These are phyloP conservation scores for Mucor plumbeus DNA, from an alignment of 371 early-diverging fungal genomes.

Conservation along the genomic window DNA sequence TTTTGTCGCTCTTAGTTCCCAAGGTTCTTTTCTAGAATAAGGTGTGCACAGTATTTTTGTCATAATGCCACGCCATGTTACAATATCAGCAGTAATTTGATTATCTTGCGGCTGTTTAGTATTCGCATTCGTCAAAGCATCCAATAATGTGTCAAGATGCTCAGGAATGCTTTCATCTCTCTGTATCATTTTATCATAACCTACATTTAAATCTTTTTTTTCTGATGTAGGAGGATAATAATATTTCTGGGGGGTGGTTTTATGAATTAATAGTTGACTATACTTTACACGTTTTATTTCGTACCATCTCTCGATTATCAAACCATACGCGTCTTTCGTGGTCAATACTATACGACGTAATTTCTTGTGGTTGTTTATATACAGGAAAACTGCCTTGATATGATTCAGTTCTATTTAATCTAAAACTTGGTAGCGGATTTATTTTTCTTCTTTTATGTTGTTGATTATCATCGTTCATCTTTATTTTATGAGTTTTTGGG, in stretches of 20 bases:
- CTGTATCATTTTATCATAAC: conserved; percentile 65
- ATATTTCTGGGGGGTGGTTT: too few species aligned
- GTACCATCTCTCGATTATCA: conserved; percentile 74
- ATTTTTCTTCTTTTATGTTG: background rate
- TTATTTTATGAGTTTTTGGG: background rate
- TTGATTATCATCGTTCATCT: background rate
- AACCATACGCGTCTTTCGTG: conserved; percentile 62
- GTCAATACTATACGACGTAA: conserved; percentile 80
- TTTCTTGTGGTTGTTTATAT: conserved; percentile 78
- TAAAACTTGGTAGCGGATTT: background rate
- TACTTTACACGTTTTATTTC: background rate
- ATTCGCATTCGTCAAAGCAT: conserved; percentile 53
- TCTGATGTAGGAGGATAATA: conserved; percentile 61
- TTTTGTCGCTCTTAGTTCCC: conserved; percentile 80
- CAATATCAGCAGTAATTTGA: conserved; percentile 45
- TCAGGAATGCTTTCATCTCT: conserved; percentile 70
- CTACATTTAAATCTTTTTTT: conserved; percentile 59
- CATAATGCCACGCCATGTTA: conserved; percentile 84
- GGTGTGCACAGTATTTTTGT: conserved; percentile 86
- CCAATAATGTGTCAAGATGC: conserved; percentile 82
- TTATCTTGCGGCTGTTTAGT: conserved; percentile 23
- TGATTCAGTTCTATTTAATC: background rate
- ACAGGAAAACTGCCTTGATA: conserved; percentile 34
- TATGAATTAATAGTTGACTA: background rate
- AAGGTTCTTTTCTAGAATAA: conserved; percentile 73